Evolutionary conservation across 352 stramenopile genomes (phyloP).

Genomic region (Phytophthora nicotianae): DNA sequence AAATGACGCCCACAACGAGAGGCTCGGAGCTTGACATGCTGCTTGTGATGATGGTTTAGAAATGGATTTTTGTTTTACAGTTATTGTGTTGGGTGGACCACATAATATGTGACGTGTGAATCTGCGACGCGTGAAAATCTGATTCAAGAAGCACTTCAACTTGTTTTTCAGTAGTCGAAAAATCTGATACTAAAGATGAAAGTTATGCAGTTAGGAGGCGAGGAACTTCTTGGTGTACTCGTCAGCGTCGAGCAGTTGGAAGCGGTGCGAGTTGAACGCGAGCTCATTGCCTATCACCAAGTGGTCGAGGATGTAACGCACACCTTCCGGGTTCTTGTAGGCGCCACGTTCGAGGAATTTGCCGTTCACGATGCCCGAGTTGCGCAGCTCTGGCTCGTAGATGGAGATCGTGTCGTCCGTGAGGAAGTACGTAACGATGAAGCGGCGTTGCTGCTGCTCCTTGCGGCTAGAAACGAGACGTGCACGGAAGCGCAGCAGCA

Average conservation of each 20-base stretch:
- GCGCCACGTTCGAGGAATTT: constrained; percentile 85
- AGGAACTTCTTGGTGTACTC: constrained; percentile 88
- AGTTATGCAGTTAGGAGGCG: constrained; percentile 40
- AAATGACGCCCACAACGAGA: constrained; percentile 77
- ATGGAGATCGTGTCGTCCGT: constrained; percentile 79
- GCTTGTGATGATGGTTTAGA: constrained; percentile 8
- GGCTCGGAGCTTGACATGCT: constrained; percentile 21
- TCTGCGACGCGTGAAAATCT: neutral
- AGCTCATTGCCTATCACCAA: constrained; percentile 67
- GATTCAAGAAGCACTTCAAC: constrained; percentile 9
- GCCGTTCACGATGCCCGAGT: constrained; percentile 81
- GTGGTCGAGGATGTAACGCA: constrained; percentile 61
- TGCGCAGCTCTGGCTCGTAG: constrained; percentile 80
- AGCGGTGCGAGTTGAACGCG: constrained; percentile 70
- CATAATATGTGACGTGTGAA: neutral
- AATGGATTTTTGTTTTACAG: neutral
- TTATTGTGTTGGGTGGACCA: constrained; percentile 9
- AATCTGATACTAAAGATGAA: neutral
- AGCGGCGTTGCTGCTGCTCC: constrained; percentile 77
- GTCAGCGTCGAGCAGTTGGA: constrained; percentile 79
- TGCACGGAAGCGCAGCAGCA: constrained; percentile 74
- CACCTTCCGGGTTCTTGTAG: constrained; percentile 69
- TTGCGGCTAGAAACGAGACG: constrained; percentile 77
- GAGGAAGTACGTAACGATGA: constrained; percentile 86
- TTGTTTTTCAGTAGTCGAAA: neutral